Base-by-base conservation (phyloP, 2,329 filamentous ascomycete species). In the Talaromyces sp. region DNA sequence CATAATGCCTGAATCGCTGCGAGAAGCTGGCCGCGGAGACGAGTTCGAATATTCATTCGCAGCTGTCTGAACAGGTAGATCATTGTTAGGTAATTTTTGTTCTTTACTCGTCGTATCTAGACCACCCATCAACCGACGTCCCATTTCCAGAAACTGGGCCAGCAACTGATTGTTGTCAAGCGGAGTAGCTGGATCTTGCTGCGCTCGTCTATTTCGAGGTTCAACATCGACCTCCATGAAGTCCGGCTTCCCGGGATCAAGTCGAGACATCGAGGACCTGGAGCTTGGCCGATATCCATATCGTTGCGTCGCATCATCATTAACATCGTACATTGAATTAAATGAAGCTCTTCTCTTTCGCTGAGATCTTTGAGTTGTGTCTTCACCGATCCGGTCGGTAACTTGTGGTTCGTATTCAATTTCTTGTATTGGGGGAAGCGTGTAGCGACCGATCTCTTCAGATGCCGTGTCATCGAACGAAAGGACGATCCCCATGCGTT, bases 401-500 rank as follows among this genome's bases (percentile, higher is more conserved):
- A 58, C 75, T 73, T 43, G 33, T 8, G 35, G 33, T 13, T 60
- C 56, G 9, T 50, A 33, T 52, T 35, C 59, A 10, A 50, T 16
- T 33, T 69, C 64, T 14, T 70, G 70, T 56, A 70, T 68, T 37
- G 62, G 27, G 68, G 68, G 49, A 62, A 73, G 67, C 31, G 72
- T 73, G 60, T 76, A 62, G 64, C 72, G 67, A 66, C 77, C 70
- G 69, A 77, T 70, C 67, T 70, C 60, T 22, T 79, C 77, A 6
- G 71, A 72, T 47, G 79, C 78, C 27, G 76, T 79, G 5, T 79
- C 76, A 43, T 81, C 79, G 64, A 89, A 85, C 67, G 91, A 88
- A 62, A 95, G 82, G 49, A 87, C 83, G 68, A 94, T 92, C 24
- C 89, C 88, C 83, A 92, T 87, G 59, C 86, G 84, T 16, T 79